phyloP scores from a whole-genome alignment of 1,139 yeast genomes.

The Candida anutae region DNA sequence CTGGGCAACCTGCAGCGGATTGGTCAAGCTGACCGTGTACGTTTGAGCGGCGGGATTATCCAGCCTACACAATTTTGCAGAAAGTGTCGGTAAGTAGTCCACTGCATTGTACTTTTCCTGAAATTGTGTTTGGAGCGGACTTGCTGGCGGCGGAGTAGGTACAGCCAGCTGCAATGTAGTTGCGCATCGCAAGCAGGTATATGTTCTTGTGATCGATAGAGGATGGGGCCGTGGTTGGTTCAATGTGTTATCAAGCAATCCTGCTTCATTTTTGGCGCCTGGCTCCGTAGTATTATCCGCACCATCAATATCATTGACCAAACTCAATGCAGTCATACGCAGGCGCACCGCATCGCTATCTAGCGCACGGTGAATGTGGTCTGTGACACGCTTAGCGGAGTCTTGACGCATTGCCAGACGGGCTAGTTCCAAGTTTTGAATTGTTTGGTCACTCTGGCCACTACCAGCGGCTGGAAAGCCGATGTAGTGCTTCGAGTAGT shows the following conservation, averaged over 20 bases:
- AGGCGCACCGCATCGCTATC: too few species aligned
- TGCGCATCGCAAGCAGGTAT: constrained; percentile 23
- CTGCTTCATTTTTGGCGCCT: too few species aligned
- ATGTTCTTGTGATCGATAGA: constrained; percentile 17
- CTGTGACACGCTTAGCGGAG: not conserved
- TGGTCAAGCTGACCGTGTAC: constrained; percentile 23
- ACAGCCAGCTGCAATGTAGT: constrained; percentile 17
- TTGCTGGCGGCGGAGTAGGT: constrained; percentile 18
- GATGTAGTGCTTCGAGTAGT: not conserved
- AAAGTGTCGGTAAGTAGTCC: too few species aligned
- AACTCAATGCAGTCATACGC: too few species aligned
- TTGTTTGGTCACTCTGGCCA: not conserved
- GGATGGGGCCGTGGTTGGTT: constrained; percentile 19
- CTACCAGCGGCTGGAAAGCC: constrained; percentile 2
- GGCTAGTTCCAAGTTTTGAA: constrained; percentile 1
- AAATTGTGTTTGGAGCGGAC: constrained; percentile 26
- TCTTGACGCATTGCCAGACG: not conserved
- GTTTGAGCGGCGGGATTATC: too few species aligned
- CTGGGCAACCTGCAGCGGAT: constrained; percentile 16
- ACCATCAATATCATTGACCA: too few species aligned
- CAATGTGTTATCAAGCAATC: not conserved
- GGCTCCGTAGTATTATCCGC: too few species aligned
- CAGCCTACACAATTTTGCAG: too few species aligned
- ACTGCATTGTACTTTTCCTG: constrained; percentile 25
- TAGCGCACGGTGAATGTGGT: too few species aligned